Evolutionary conservation across 225 moss, liverwort and hornwort species (phyloP).

Genomic region (Physcomitrellopsis africana): DNA sequence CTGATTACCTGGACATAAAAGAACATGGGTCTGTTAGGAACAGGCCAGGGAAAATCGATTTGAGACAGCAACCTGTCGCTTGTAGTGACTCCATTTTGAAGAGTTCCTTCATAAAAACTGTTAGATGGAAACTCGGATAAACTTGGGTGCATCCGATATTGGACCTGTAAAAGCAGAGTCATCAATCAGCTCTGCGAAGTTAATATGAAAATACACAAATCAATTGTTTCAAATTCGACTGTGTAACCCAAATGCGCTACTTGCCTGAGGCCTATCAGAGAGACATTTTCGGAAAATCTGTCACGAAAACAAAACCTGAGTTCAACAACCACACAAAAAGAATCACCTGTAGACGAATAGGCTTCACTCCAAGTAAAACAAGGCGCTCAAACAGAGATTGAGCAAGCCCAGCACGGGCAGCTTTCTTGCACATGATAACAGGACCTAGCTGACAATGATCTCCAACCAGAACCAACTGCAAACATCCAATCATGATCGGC

Average conservation of each 20-base stretch:
- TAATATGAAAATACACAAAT: conserved; percentile 7
- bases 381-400: conserved; percentile 99
- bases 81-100: conserved; percentile 95
- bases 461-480: conserved; percentile 93
- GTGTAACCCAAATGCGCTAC: background rate
- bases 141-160: conserved; percentile 99
- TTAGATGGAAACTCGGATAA: conserved; percentile 98
- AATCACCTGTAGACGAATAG: conserved; percentile 88
- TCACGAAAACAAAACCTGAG: background rate
- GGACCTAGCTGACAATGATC: conserved; percentile 98
- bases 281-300: conserved; percentile 2
- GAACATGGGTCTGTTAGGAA: conserved; percentile 95
- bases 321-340: conserved; percentile 17
- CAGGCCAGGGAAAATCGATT: conserved; percentile 99
- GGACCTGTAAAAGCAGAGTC: conserved; percentile 65
- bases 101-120: conserved; percentile 95
- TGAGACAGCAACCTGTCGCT: conserved; percentile 75
- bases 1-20: conserved; percentile 89
- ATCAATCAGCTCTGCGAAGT: background rate
- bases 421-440: conserved; percentile 99
- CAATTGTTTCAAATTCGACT: background rate
- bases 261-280: conserved; percentile 5
- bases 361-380: conserved; percentile 96
- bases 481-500: conserved; percentile 15
- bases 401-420: conserved; percentile 96